phyloP scores from a whole-genome alignment of 805 yeast genomes.

The Monosporozyma aerobia region DNA sequence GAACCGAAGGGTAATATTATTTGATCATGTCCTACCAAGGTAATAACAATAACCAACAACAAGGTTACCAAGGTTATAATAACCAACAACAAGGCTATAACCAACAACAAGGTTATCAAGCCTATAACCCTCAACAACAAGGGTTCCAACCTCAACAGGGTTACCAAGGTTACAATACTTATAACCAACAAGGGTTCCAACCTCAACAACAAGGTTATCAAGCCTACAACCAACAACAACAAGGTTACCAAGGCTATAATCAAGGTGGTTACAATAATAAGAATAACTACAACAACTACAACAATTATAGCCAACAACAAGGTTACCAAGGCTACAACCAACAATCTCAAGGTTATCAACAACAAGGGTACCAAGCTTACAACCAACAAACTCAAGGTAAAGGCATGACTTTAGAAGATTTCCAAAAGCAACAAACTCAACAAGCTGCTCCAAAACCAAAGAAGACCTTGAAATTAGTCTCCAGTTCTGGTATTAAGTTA shows the following conservation, averaged over 20 bases:
- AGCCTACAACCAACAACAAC: conserved; percentile 15
- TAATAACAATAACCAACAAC: conserved; percentile 12
- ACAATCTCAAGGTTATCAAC: conserved; percentile 1
- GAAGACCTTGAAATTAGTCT: conserved; percentile 56
- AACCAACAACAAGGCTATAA: conserved; percentile 7
- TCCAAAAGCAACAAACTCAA: conserved; percentile 54
- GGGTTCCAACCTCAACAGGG: conserved; percentile 11
- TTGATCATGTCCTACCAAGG: not conserved
- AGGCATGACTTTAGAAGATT: conserved; percentile 76
- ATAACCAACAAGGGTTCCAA: conserved; percentile 21
- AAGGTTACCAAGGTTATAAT: conserved; percentile 33
- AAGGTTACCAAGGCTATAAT: conserved; percentile 22
- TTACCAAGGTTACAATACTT: conserved; percentile 12
- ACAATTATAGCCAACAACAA: conserved; percentile 9
- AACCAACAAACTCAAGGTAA: conserved; percentile 26
- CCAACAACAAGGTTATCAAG: conserved; percentile 11
- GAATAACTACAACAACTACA: not conserved
- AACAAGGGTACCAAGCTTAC: conserved; percentile 18
- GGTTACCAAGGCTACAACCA: conserved; percentile 14
- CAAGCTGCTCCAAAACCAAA: conserved; percentile 41
- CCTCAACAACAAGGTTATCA: conserved; percentile 21
- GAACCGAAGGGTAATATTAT: not conserved
- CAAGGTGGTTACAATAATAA: conserved; percentile 2
- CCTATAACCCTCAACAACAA: conserved; percentile 9
- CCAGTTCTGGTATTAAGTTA: conserved; percentile 57